A percentile compares a stretch with the other conserved stretches of the same genome.
Evolutionary conservation across 139 green algal genomes (phyloP).

Genomic region (Coelastrella sp.): DNA sequence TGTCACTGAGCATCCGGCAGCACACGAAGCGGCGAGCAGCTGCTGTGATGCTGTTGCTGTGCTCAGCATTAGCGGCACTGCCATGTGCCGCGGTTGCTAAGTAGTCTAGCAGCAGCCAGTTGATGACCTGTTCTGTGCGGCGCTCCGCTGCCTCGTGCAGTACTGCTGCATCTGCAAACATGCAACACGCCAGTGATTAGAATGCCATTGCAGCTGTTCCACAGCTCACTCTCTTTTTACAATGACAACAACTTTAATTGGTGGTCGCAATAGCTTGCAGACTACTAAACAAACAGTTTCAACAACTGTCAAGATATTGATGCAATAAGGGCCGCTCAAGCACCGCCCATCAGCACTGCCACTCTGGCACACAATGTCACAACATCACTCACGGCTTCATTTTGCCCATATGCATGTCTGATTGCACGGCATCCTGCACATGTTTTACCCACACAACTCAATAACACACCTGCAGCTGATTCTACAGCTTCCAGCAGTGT

Average conservation of each 20-base stretch:
- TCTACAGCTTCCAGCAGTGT: constrained; percentile 29
- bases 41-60: background rate
- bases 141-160: constrained; percentile 12
- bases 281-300: too few relatives aligned
- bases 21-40: constrained; percentile 60
- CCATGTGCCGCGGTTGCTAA: constrained; percentile 4
- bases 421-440: too few relatives aligned
- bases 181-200: background rate
- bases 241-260: too few relatives aligned
- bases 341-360: too few relatives aligned
- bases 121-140: background rate
- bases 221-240: too few relatives aligned
- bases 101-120: constrained; percentile 40
- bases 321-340: too few relatives aligned
- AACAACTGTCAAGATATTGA: too few relatives aligned
- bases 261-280: too few relatives aligned
- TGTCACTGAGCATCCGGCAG: constrained; percentile 44
- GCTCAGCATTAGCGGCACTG: background rate
- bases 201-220: too few relatives aligned
- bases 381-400: too few relatives aligned
- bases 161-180: background rate
- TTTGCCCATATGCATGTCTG: too few relatives aligned
- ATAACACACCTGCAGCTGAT: background rate
- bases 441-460: background rate
- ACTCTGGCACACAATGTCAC: too few relatives aligned